Percentiles rank a stretch among this genome's conserved stretches.
Evolutionary conservation across 768 basidiomycete genomes (phyloP).

Genomic region (Tylopilus subfusipes): DNA sequence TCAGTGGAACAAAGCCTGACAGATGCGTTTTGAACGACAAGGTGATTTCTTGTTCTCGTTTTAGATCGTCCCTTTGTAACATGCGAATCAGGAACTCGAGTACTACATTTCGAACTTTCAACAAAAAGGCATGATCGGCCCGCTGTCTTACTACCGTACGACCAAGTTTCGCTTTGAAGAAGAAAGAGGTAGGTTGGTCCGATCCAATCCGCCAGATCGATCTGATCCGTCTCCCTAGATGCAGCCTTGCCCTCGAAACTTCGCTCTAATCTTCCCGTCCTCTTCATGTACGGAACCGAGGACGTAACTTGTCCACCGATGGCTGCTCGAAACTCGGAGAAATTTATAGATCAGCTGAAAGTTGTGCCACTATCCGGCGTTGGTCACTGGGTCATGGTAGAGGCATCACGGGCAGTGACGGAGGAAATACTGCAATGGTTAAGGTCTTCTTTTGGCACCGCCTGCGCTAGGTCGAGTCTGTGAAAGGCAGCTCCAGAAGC

Average conservation of each 20-base stretch:
- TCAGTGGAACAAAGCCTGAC: slow-evolving; percentile 1
- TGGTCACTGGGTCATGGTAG: slow-evolving; percentile 71
- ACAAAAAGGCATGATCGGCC: slow-evolving; percentile 55
- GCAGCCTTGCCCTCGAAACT: slow-evolving; percentile 43
- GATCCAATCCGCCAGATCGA: not conserved
- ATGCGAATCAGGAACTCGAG: slow-evolving; percentile 47
- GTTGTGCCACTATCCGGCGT: slow-evolving; percentile 49
- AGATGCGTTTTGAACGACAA: slow-evolving; percentile 19
- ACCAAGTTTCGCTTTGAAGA: slow-evolving; percentile 60
- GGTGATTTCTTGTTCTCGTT: slow-evolving; percentile 8
- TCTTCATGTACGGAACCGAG: slow-evolving; percentile 57
- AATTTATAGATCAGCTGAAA: slow-evolving; percentile 49
- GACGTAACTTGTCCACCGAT: slow-evolving; percentile 47
- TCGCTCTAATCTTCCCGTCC: slow-evolving; percentile 49
- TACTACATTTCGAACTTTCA: slow-evolving; percentile 46
- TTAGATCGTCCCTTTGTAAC: not conserved
- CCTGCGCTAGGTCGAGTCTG: not conserved
- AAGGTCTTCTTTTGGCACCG: slow-evolving; percentile 13
- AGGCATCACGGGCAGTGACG: slow-evolving; percentile 55
- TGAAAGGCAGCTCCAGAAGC: not conserved
- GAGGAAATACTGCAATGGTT: slow-evolving; percentile 48
- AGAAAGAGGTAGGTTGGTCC: slow-evolving; percentile 39
- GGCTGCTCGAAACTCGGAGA: slow-evolving; percentile 42
- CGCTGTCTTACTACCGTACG: slow-evolving; percentile 77
- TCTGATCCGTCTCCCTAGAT: slow-evolving; percentile 28